These are phyloP conservation scores for Naganishia vaughanmartiniae DNA, from an alignment of 768 basidiomycete genomes.

Conservation along the genomic window DNA sequence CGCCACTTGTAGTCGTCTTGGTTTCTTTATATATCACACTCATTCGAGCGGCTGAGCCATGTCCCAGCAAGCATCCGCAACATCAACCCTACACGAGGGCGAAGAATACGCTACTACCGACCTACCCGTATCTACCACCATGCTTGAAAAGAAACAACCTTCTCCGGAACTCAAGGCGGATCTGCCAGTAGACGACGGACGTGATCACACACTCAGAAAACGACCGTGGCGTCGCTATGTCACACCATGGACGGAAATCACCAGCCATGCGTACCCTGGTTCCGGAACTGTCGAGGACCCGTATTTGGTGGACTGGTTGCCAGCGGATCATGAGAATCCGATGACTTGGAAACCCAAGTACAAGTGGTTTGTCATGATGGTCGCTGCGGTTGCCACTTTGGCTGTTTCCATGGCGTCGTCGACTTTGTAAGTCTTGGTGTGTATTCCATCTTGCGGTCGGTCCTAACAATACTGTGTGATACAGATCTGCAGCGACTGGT, in stretches of 20 bases:
- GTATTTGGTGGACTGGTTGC: conserved; percentile 50
- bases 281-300: conserved; percentile 46
- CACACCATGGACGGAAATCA: conserved; percentile 41
- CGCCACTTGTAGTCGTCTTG: not conserved
- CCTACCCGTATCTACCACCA: not conserved
- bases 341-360: conserved; percentile 41
- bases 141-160: not conserved
- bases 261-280: conserved; percentile 44
- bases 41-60: not conserved
- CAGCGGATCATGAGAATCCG: conserved; percentile 43
- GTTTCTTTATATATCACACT: not conserved
- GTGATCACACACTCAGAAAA: conserved; percentile 39
- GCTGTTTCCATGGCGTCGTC: conserved; percentile 48
- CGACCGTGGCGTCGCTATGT: conserved; percentile 43
- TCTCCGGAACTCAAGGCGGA: not conserved
- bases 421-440: conserved; percentile 37
- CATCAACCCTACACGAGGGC: conserved; percentile 1
- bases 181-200: not conserved
- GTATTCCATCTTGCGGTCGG: not conserved
- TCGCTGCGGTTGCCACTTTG: conserved; percentile 42
- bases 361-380: conserved; percentile 45
- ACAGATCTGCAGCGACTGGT: conserved; percentile 34
- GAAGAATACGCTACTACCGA: not conserved
- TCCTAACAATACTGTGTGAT: not conserved
- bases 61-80: conserved; percentile 7